Base-by-base conservation (phyloP, 805 yeast species). In the Ogataea polymorpha region DNA sequence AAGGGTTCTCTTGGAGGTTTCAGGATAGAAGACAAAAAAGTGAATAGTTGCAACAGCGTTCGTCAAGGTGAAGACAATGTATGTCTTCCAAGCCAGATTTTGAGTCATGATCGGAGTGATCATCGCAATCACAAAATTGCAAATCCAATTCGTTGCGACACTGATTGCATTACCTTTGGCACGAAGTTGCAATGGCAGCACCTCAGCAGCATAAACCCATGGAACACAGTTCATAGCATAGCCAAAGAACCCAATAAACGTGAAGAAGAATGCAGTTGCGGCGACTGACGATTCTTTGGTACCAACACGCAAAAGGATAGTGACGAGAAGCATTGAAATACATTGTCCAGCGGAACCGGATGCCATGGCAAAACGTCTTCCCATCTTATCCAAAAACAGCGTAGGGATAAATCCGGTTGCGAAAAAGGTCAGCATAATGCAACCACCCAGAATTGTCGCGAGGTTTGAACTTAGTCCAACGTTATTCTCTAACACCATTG, bases 121-220 rank as follows among this genome's bases (percentile, higher is more conserved):
- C 75, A 75, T 73, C 40, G 83, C 85, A 56, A 81, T 77, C 3
- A 72, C 77, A 54, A 80, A 81, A 63, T 82, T 83, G 61, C 75
- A 78, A 24, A 79, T 57, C 90, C 90, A 83, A 62, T 83, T 84
- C 29, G 85, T 72, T 11, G 88, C 80, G 4, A 82, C 79, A 7
- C 83, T 70, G 37, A 81, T 56, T 5, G 86, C 74, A 41, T 79
- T 72, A 26, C 84, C 84, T 55, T 75, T 79, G 42, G 82, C 85
- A 55, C 90, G 75, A 37, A 80, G 71, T 56, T 79, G 73, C 36
- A 81, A 74, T 39, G 87, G 82, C 66, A 74, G 80, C 24, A 71
- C 60, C 45, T 75, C 80, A 35, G 81, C 68, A 52, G 75, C 68
- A 62, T 79, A 73, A 25, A 77, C 71, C 83, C 83, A 71, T 44